These are phyloP conservation scores for Barbatosphaeria neglecta DNA, from an alignment of 495 filamentous ascomycete genomes.

Conservation along the genomic window DNA sequence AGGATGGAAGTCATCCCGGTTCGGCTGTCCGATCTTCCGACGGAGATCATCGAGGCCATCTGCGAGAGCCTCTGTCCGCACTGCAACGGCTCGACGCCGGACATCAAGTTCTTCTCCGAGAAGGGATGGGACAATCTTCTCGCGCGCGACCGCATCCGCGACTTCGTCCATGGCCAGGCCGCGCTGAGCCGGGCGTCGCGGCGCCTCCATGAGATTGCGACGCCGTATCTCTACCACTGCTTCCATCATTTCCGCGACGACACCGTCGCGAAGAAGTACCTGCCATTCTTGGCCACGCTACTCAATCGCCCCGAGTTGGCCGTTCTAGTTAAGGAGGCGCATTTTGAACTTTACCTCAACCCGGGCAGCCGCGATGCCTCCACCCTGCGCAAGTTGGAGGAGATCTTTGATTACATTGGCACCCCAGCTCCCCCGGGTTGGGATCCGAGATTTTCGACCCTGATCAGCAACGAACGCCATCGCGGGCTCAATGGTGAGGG, in stretches of 20 bases:
- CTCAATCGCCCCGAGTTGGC: background rate
- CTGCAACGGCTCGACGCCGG: background rate
- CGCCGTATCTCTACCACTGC: background rate
- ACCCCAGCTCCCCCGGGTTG: background rate
- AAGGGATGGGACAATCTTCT: background rate
- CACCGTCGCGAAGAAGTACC: background rate
- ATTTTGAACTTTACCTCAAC: background rate
- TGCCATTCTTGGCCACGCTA: background rate
- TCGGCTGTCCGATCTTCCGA: background rate
- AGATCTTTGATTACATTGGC: background rate
- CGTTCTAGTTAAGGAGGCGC: background rate
- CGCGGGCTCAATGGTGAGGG: too few relatives aligned
- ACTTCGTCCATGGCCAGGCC: background rate
- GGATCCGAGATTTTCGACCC: too few relatives aligned
- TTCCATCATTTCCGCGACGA: background rate
- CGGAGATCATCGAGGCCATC: background rate
- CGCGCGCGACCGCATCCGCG: background rate
- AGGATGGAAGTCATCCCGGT: too few relatives aligned
- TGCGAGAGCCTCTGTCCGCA: background rate
- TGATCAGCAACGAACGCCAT: too few relatives aligned
- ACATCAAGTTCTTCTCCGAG: background rate
- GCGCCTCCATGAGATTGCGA: background rate
- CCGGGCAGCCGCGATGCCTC: too few relatives aligned
- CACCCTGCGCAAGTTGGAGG: background rate
- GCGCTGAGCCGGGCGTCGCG: background rate